Conservation (phyloP, 202 grass and related monocot genomes). For the Eragrostis tef region DNA sequence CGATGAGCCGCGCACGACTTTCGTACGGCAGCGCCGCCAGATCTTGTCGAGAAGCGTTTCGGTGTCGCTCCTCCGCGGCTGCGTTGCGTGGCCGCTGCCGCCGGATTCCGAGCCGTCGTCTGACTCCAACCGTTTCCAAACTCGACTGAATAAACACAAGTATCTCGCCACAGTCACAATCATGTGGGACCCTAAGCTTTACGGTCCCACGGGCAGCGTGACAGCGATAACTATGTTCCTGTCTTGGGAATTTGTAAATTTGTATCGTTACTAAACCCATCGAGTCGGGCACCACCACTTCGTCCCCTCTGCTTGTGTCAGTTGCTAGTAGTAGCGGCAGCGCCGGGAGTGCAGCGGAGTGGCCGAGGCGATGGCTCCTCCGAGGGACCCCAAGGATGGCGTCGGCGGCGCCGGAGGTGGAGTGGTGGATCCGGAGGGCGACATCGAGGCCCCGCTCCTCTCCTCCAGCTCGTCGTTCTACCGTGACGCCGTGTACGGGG, state of each 20-base stretch:
- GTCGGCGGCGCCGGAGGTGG: neutral
- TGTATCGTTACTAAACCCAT: neutral
- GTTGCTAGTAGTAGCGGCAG: neutral
- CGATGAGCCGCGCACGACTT: neutral
- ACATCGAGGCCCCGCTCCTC: constrained; percentile 63
- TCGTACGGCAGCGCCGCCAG: neutral
- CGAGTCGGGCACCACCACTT: too few species aligned
- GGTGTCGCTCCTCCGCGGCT: neutral
- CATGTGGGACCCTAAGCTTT: neutral
- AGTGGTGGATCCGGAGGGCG: constrained; percentile 32
- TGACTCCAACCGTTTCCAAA: constrained; percentile 24
- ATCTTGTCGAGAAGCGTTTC: constrained; percentile 30
- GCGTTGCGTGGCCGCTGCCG: neutral
- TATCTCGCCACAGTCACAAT: neutral
- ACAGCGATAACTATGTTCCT: neutral
- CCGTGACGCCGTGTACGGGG: constrained; percentile 46
- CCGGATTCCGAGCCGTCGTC: neutral
- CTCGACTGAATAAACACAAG: neutral
- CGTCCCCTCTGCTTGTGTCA: constrained; percentile 10
- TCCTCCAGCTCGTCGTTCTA: constrained; percentile 54
- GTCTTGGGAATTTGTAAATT: neutral
- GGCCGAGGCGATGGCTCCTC: constrained; percentile 41
- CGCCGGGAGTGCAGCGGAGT: neutral
- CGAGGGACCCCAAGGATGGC: constrained; percentile 36
- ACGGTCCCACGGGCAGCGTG: neutral